These are phyloP conservation scores for Xanthoconium separans DNA, from an alignment of 1,284 basidiomycete species.

Conservation along the genomic window DNA sequence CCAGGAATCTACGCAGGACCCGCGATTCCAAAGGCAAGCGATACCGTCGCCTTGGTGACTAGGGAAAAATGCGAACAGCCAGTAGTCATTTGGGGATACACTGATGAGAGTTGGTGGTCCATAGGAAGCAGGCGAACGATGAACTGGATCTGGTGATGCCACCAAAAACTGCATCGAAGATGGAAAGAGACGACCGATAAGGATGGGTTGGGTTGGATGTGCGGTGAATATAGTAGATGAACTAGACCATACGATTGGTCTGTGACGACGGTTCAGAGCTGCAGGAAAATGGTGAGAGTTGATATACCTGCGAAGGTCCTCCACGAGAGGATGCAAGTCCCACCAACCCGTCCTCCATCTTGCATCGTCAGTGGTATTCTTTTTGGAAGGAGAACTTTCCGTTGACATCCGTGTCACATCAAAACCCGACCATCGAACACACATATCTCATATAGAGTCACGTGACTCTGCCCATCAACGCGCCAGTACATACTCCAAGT, in stretches of 20 bases:
- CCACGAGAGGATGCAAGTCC: slow-evolving; percentile 62
- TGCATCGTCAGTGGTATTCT: slow-evolving; percentile 51
- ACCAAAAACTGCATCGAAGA: slow-evolving; percentile 63
- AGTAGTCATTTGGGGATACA: slow-evolving; percentile 54
- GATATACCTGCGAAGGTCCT: slow-evolving; percentile 52
- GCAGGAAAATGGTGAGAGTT: not conserved
- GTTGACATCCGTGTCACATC: slow-evolving; percentile 17
- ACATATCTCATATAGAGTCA: no score
- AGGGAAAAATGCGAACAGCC: slow-evolving; percentile 76
- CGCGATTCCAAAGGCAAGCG: slow-evolving; percentile 66
- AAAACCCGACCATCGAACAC: not conserved
- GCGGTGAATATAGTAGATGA: slow-evolving; percentile 68
- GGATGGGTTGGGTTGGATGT: slow-evolving; percentile 55
- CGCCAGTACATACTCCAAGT: not conserved
- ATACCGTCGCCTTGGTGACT: slow-evolving; percentile 51
- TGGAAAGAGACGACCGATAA: slow-evolving; percentile 66
- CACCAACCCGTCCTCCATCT: slow-evolving; percentile 69
- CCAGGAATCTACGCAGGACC: slow-evolving; percentile 60
- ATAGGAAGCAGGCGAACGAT: slow-evolving; percentile 46
- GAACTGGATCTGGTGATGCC: slow-evolving; percentile 49
- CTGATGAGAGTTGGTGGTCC: slow-evolving; percentile 63
- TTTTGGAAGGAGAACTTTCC: slow-evolving; percentile 48
- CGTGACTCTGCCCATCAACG: no score
- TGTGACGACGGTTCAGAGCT: slow-evolving; percentile 28
- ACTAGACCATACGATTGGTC: slow-evolving; percentile 68